Evolutionary conservation across 371 early-diverging fungal species (phyloP), one percentile per base, ranked within the genome.

Genomic region (Lichtheimia ornata): DNA sequence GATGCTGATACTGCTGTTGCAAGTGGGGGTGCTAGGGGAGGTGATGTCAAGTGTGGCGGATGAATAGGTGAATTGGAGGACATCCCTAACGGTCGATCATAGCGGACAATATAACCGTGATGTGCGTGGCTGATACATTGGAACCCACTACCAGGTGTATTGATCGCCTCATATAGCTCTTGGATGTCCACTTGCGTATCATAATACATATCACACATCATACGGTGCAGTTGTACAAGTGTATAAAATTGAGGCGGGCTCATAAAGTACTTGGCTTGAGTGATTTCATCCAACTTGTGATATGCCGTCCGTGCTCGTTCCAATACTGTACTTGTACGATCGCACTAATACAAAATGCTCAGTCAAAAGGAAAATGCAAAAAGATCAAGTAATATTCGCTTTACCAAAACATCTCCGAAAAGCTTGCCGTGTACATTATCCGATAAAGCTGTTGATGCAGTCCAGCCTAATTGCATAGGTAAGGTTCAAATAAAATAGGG

Each of bases 361-460:
- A 24, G 43, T 24, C 12, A 55, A 18, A 24, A 25, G 6, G 43
- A 13, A 40, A 47, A 47, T 13, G 20, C 45, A 44, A 40, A 17
- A n/a, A 7, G n/a, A n/a, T n/a, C 6, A 28, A 25, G n/a, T 22
- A 3, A 40, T 18, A 9, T 44, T 50, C 24, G 20, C 13, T 63
- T 71, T 66, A 76, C 73, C 62, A 74, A 50, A 5, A 66, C 73
- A 63, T 77, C 78, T 3, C 71, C 70, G 57, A 77, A 77, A 12
- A 77, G 47, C 50, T 69, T 66, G 24, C 60, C 73, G 30, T 72
- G 77, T 4, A 76, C 77, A 60, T 66, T 60, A 20, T 76, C 73
- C 18, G 74, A 74, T 42, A 74, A 53, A 28, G 67, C 51, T 20
- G 72, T 64, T 0, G 70, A 70, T 3, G 76, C 69, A 40, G 75